These are phyloP conservation scores for Geopyxis carbonaria DNA, from an alignment of 495 filamentous ascomycete species.

Conservation along the genomic window DNA sequence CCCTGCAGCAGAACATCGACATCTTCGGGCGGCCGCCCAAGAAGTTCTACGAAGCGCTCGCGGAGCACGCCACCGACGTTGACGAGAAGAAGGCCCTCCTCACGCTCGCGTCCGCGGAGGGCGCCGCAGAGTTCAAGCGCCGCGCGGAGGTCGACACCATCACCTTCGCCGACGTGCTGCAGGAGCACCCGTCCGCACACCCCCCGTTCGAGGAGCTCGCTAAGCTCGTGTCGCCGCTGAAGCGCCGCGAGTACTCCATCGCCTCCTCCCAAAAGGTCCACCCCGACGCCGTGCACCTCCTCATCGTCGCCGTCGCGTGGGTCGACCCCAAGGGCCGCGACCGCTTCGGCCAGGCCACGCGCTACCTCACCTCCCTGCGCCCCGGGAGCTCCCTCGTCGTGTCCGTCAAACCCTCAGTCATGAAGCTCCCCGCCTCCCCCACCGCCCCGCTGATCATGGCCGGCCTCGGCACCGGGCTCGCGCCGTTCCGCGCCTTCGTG, in stretches of 20 bases:
- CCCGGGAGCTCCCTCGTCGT: slow-evolving; percentile 66
- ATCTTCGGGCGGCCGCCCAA: slow-evolving; percentile 95
- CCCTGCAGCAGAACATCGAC: slow-evolving; percentile 82
- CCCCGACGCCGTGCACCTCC: slow-evolving; percentile 69
- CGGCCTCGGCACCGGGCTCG: slow-evolving; percentile 92
- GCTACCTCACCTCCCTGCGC: slow-evolving; percentile 59
- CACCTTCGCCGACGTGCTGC: slow-evolving; percentile 80
- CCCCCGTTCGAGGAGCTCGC: slow-evolving; percentile 82
- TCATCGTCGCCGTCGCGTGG: slow-evolving; percentile 98
- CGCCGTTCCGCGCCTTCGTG: slow-evolving; percentile 93
- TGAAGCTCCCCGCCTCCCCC: slow-evolving; percentile 62
- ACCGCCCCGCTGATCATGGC: slow-evolving; percentile 96
- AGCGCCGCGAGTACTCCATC: slow-evolving; percentile 94
- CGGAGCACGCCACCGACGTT: slow-evolving; percentile 69
- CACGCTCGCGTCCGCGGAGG: slow-evolving; percentile 62
- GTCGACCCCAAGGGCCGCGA: slow-evolving; percentile 72
- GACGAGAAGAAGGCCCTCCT: slow-evolving; percentile 64
- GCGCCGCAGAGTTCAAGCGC: slow-evolving; percentile 85
- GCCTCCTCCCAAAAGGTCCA: slow-evolving; percentile 88
- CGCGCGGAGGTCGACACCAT: slow-evolving; percentile 83
- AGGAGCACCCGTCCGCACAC: slow-evolving; percentile 75
- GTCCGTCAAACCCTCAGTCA: slow-evolving; percentile 90
- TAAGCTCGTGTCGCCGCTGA: slow-evolving; percentile 75
- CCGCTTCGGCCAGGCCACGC: slow-evolving; percentile 81
- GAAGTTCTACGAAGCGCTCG: slow-evolving; percentile 84